Evolutionary conservation across 1,284 basidiomycete species (phyloP).

Genomic region (Naganishia sp.): DNA sequence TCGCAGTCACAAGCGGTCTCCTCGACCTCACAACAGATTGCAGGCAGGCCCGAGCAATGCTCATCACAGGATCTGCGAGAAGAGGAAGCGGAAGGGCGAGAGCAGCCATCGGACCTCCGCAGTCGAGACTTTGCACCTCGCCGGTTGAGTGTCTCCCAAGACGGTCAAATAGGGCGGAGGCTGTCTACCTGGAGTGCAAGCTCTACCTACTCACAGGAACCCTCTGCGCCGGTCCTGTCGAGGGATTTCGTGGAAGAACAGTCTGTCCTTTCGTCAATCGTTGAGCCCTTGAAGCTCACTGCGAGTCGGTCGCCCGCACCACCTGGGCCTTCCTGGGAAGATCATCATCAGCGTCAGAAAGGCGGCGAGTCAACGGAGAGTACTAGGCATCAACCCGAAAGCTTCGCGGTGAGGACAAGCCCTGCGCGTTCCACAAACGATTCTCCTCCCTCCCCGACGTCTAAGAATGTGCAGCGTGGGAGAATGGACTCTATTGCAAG

Average conservation of each 20-base stretch:
- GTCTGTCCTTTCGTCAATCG: neutral
- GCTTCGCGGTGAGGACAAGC: neutral
- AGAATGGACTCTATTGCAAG: neutral
- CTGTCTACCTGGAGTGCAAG: slow-evolving; percentile 2
- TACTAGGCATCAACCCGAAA: neutral
- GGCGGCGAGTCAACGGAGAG: neutral
- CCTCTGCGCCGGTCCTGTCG: neutral
- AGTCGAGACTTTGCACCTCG: neutral
- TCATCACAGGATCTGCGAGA: neutral
- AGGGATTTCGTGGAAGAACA: neutral
- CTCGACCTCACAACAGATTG: neutral
- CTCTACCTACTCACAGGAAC: neutral
- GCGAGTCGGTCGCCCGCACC: no score
- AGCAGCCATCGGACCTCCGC: neutral
- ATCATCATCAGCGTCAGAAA: no score
- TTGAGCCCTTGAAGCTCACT: slow-evolving; percentile 2
- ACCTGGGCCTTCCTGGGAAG: no score
- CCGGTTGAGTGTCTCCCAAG: neutral
- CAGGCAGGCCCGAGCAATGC: neutral
- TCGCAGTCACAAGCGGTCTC: neutral
- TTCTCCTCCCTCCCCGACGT: neutral
- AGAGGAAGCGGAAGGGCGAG: neutral
- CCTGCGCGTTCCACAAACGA: neutral
- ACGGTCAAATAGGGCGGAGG: neutral
- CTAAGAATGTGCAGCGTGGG: neutral